phyloP scores from a whole-genome alignment of 2,329 filamentous ascomycete species.

The Sclerotinia glacialis region DNA sequence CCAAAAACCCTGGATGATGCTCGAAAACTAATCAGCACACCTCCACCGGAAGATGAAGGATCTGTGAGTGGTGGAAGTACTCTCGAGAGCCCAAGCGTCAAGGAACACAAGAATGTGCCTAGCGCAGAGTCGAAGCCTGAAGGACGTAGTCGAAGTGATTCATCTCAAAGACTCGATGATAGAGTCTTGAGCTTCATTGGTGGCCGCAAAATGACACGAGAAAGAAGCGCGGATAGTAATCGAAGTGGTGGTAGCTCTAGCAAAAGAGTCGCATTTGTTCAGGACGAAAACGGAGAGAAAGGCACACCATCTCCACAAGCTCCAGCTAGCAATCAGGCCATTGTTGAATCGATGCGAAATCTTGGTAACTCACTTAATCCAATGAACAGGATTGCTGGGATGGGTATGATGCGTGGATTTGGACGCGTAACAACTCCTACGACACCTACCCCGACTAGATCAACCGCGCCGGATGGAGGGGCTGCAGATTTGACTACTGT shows the following conservation, averaged over 20 bases:
- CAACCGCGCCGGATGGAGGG: constrained; percentile 48
- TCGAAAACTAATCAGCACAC: constrained; percentile 77
- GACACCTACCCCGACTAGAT: constrained; percentile 42
- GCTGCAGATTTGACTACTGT: constrained; percentile 54
- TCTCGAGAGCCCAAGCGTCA: constrained; percentile 43
- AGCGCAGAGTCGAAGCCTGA: constrained; percentile 9
- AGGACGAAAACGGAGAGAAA: constrained; percentile 43
- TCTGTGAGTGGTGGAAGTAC: constrained; percentile 50
- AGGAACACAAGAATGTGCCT: constrained; percentile 21
- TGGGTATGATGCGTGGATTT: constrained; percentile 73
- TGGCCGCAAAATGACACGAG: constrained; percentile 59
- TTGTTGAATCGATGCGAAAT: constrained; percentile 77
- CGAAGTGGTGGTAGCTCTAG: constrained; percentile 59
- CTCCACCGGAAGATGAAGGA: constrained; percentile 49
- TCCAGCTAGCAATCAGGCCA: constrained; percentile 52
- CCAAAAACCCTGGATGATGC: constrained; percentile 94
- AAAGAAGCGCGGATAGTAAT: constrained; percentile 73
- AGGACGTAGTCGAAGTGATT: constrained; percentile 36
- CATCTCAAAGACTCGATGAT: constrained; percentile 52
- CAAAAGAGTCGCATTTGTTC: constrained; percentile 55
- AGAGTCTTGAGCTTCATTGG: constrained; percentile 69
- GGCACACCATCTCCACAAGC: constrained; percentile 39
- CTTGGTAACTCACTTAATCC: constrained; percentile 80
- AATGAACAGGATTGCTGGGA: constrained; percentile 72
- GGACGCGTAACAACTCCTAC: constrained; percentile 51